Conservation (phyloP, 75 land plant species). For the Selaginella tamariscina region DNA sequence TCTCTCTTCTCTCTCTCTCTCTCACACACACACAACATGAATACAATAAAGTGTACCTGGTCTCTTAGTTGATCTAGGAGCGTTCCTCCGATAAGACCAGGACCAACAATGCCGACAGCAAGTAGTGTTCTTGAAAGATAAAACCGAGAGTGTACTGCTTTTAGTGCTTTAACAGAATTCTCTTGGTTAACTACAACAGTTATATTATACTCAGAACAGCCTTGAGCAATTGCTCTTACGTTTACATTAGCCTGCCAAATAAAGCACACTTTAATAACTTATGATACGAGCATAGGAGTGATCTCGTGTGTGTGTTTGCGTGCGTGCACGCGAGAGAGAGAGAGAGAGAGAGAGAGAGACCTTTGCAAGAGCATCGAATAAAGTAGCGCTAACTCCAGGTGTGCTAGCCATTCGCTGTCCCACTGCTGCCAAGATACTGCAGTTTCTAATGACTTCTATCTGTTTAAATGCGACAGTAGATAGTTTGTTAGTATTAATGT, state of each 20-base stretch:
- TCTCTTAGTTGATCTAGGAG: conserved; percentile 83
- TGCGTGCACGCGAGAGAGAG: neutral
- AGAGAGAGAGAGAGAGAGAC: conserved; percentile 30
- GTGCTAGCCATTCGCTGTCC: conserved; percentile 98
- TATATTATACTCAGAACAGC: conserved; percentile 93
- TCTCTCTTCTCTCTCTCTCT: too few species aligned
- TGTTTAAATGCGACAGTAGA: conserved; percentile 20
- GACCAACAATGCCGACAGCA: conserved; percentile 88
- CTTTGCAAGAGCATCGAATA: conserved; percentile 93
- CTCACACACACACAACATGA: too few species aligned
- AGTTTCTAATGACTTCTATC: conserved; percentile 68
- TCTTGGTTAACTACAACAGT: conserved; percentile 83
- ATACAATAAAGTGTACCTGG: conserved; percentile 44
- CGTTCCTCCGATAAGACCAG: conserved; percentile 86
- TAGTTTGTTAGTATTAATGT: neutral
- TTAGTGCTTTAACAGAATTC: conserved; percentile 77
- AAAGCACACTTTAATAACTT: neutral
- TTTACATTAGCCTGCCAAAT: conserved; percentile 77
- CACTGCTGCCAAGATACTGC: conserved; percentile 87
- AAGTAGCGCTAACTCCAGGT: conserved; percentile 94
- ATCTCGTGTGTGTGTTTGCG: neutral
- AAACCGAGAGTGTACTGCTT: conserved; percentile 88
- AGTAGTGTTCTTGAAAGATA: conserved; percentile 82
- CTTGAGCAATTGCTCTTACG: conserved; percentile 94
- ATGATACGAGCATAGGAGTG: neutral